Conservation (phyloP, 192 early-diverging fungal genomes). For the Podila epicladia region DNA sequence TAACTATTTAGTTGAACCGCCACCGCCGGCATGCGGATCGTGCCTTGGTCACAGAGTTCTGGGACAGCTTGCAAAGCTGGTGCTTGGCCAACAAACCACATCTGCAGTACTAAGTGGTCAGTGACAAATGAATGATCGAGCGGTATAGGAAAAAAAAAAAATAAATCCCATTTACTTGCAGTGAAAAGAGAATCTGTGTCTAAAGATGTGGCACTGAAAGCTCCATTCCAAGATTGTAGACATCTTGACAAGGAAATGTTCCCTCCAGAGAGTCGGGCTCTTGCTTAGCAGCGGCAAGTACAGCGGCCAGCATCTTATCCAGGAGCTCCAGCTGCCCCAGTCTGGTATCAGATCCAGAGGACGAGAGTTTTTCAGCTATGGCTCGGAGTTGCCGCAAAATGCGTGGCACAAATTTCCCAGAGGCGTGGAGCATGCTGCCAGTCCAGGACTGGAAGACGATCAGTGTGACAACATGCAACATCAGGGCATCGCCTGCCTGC, state of each 20-base stretch:
- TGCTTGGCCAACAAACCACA: slow-evolving; percentile 57
- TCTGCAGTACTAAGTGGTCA: slow-evolving; percentile 50
- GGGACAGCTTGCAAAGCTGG: slow-evolving; percentile 64
- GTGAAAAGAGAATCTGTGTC: background rate
- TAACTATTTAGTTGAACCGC: slow-evolving; percentile 58
- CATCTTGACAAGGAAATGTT: slow-evolving; percentile 5
- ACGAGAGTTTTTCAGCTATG: background rate
- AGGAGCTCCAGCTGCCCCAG: slow-evolving; percentile 9
- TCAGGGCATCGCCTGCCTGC: slow-evolving; percentile 15
- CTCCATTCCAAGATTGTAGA: slow-evolving; percentile 9
- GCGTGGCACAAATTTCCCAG: slow-evolving; percentile 45
- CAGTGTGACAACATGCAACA: slow-evolving; percentile 39
- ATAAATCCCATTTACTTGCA: background rate
- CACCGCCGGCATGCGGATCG: slow-evolving; percentile 65
- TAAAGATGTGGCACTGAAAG: background rate
- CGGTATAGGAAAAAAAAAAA: background rate
- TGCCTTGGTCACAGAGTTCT: slow-evolving; percentile 63
- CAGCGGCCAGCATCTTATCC: slow-evolving; percentile 16
- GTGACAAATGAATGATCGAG: too few species aligned
- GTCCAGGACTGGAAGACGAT: slow-evolving; percentile 41
- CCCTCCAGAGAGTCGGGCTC: background rate
- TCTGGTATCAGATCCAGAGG: background rate
- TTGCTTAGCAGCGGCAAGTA: slow-evolving; percentile 29
- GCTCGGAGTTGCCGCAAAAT: slow-evolving; percentile 35
- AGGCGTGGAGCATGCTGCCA: slow-evolving; percentile 39